Percentiles rank a stretch among this genome's conserved stretches.
Conservation (phyloP, 306 rosid species). For the Pueraria montana region DNA sequence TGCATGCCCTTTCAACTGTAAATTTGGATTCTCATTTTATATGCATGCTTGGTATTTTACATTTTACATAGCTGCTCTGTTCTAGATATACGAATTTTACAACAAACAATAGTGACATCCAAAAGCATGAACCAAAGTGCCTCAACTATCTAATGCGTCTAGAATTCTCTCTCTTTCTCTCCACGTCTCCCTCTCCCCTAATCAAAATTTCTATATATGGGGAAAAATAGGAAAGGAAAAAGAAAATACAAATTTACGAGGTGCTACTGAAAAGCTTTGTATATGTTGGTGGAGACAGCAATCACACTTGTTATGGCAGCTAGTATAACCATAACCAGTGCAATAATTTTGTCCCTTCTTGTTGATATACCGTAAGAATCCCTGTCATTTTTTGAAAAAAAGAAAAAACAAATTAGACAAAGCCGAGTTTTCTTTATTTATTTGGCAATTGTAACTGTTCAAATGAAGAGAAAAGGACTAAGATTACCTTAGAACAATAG, state of each 20-base stretch:
- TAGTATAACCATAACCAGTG: constrained; percentile 69
- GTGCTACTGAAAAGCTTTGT: constrained; percentile 46
- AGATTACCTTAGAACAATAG: constrained; percentile 81
- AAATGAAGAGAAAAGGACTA: background rate
- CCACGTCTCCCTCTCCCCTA: background rate
- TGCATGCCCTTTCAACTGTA: constrained; percentile 4
- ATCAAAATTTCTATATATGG: constrained; percentile 32
- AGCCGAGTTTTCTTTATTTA: background rate
- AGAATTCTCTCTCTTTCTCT: constrained; percentile 17
- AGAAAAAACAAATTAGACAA: background rate
- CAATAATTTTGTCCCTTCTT: constrained; percentile 68
- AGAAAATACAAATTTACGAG: constrained; percentile 1
- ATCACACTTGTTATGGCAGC: constrained; percentile 72
- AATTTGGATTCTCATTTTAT: background rate
- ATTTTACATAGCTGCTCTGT: constrained; percentile 2
- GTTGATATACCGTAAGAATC: constrained; percentile 78
- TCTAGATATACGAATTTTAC: background rate
- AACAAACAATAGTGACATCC: constrained; percentile 10
- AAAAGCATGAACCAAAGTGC: constrained; percentile 4
- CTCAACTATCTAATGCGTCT: constrained; percentile 35
- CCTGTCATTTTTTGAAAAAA: constrained; percentile 51
- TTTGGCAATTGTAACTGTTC: background rate
- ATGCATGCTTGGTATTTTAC: constrained; percentile 15
- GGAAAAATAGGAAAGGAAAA: background rate
- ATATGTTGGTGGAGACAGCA: constrained; percentile 76